phyloP scores from a whole-genome alignment of 2,329 filamentous ascomycete genomes.

The Fusarium sarcochroum region DNA sequence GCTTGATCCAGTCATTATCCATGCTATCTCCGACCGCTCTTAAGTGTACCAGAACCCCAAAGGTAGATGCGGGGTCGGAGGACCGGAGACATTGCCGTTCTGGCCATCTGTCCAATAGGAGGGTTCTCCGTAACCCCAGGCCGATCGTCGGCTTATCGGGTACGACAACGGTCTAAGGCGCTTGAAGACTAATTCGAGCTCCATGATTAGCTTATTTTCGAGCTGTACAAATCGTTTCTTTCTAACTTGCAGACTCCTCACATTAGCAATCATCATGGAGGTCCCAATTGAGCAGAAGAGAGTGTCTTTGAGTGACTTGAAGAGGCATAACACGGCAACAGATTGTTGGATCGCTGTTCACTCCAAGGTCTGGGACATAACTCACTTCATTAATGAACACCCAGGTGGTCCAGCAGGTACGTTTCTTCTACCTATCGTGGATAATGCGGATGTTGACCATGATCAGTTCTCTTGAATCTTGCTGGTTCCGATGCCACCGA shows the following conservation, averaged over 20 bases:
- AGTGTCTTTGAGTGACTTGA: conserved; percentile 56
- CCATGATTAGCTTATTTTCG: conserved; percentile 25
- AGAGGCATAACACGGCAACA: conserved; percentile 61
- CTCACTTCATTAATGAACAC: conserved; percentile 68
- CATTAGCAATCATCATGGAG: conserved; percentile 21
- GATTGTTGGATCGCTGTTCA: conserved; percentile 79
- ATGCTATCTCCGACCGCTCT: conserved; percentile 20
- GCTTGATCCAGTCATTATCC: background rate
- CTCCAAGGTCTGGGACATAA: conserved; percentile 77
- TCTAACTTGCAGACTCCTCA: background rate
- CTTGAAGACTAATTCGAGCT: background rate
- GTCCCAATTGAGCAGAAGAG: conserved; percentile 10
- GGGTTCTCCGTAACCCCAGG: conserved; percentile 11
- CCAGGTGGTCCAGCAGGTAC: conserved; percentile 55
- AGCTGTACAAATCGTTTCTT: background rate
- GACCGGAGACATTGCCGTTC: conserved; percentile 9
- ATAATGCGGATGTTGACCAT: background rate
- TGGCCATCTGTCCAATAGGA: conserved; percentile 5
- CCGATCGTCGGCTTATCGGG: background rate
- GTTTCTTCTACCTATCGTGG: background rate
- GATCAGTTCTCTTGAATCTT: conserved; percentile 62
- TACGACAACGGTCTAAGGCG: background rate
- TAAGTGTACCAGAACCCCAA: conserved; percentile 13
- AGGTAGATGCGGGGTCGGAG: background rate
- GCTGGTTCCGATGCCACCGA: conserved; percentile 68